A percentile compares a stretch with the other conserved stretches of the same genome.
These are phyloP conservation scores for Epichloe coenophiala DNA, from an alignment of 2,329 filamentous ascomycete genomes.

Conservation along the genomic window DNA sequence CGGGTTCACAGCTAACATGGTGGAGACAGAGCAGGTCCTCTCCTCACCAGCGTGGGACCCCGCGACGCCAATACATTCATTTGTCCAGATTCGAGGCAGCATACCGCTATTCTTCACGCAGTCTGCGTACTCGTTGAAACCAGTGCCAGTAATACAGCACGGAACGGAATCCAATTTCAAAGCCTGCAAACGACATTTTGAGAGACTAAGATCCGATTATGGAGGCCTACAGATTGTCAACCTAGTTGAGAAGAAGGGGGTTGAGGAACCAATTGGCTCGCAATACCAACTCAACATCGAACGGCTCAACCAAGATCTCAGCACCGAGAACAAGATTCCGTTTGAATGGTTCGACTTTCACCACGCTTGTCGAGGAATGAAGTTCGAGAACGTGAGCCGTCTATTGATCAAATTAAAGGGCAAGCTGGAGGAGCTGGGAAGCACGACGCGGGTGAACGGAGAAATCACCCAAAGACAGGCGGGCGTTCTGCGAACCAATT, in stretches of 20 bases:
- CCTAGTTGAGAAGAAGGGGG: conserved; percentile 81
- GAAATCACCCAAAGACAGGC: conserved; percentile 39
- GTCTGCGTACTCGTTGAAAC: conserved; percentile 85
- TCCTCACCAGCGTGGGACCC: conserved; percentile 55
- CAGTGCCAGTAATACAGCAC: conserved; percentile 68
- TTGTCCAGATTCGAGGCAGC: conserved; percentile 77
- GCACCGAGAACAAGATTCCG: conserved; percentile 25
- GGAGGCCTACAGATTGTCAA: conserved; percentile 67
- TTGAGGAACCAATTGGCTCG: conserved; percentile 66
- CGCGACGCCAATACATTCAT: conserved; percentile 57
- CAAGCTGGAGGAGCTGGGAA: conserved; percentile 57
- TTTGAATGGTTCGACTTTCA: conserved; percentile 99
- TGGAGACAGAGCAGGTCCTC: conserved; percentile 91
- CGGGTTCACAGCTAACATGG: conserved; percentile 75
- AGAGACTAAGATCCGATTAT: conserved; percentile 54
- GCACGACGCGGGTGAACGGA: conserved; percentile 45
- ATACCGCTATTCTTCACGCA: conserved; percentile 95
- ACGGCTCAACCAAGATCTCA: conserved; percentile 49
- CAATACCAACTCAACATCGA: conserved; percentile 59
- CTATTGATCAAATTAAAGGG: conserved; percentile 58
- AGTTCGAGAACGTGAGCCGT: conserved; percentile 83
- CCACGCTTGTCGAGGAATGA: conserved; percentile 84
- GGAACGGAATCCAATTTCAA: conserved; percentile 64
- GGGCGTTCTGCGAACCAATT: conserved; percentile 85
- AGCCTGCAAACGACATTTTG: conserved; percentile 72